Evolutionary conservation across 345 rosid species (phyloP), one percentile per base, ranked within the genome.

Genomic region (Populus tremula): DNA sequence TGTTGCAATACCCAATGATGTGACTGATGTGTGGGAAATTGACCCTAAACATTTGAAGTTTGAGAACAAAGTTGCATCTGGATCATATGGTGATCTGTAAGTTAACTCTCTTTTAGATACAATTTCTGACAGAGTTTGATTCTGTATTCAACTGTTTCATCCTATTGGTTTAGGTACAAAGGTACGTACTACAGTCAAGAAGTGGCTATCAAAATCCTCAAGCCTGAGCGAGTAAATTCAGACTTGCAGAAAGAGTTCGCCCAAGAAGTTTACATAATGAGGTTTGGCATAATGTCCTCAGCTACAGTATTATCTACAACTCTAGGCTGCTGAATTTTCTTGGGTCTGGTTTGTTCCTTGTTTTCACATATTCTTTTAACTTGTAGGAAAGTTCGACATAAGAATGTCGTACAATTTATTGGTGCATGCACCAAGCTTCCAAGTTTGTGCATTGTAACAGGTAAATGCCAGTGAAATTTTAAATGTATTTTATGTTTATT

Each of bases 391-490:
- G 98, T 92, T 67, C 87, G 99, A 54, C 99, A 93, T 83, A 95
- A 93, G 84, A 93, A 95, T 73, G 99, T 95, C 45, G 97, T 95
- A 69, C 99, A 95, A 79, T 95, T 95, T 85, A 91, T 95, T 72
- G 99, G 99, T 80, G 97, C 99, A 80, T 95, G 98, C 82, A 95
- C 99, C 67, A 92, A 92, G 88, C 93, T 97, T 73, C 98, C 96
- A 47, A 86, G 89, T 85, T 85, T 95, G 84, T 92, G 92, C 87
- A 95, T 95, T 69, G 90, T 95, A 77, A 95, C 98, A 77, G 99
- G 99, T 92, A 79, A 82, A 31, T 62, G 75, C 73, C 62, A 71
- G 18, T 8, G 66, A 70, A 70, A 72, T 78, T 62, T 50, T 64
- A 6, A 43, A 33, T 61, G 20, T 27, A 23, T 72, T 5, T 16